Percentiles rank a stretch among this genome's conserved stretches.
phyloP scores from a whole-genome alignment of 2,329 filamentous ascomycete species.

The Trichoderma atroviride region DNA sequence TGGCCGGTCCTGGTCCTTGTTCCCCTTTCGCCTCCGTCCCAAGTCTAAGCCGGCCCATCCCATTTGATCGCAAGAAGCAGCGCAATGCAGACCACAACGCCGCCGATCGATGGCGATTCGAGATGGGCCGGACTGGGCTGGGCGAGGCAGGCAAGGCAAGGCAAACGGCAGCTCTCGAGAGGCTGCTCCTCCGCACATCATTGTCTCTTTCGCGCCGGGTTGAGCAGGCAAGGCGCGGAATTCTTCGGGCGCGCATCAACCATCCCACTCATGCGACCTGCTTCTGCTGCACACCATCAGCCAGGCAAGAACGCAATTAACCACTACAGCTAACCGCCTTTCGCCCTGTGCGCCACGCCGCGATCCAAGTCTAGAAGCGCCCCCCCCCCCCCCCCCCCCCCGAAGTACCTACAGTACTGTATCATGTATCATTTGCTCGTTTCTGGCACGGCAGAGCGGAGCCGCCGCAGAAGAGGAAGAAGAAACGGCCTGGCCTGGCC shows the following conservation, averaged over 20 bases:
- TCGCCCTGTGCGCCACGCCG: constrained; percentile 22
- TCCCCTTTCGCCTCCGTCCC: not conserved
- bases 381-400: not conserved
- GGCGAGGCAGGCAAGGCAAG: not conserved
- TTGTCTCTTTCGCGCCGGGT: not conserved
- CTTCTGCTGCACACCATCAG: constrained; percentile 22
- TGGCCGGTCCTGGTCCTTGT: not conserved
- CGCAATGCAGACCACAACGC: not conserved
- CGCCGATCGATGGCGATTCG: not conserved
- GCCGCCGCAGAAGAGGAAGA: constrained; percentile 5
- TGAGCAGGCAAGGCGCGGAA: not conserved
- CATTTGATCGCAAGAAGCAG: not conserved
- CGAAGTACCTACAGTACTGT: no score
- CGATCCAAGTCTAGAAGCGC: constrained; percentile 22
- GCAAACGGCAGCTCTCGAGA: not conserved
- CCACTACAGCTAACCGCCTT: constrained; percentile 24
- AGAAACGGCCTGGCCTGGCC: not conserved
- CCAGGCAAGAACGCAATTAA: constrained; percentile 8
- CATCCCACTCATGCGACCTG: constrained; percentile 22
- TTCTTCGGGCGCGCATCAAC: constrained; percentile 14
- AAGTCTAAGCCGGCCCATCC: not conserved
- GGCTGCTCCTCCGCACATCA: not conserved
- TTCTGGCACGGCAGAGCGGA: constrained; percentile 13
- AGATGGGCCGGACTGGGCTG: not conserved
- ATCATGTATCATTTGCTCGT: not conserved